A percentile compares a stretch with the other conserved stretches of the same genome.
These are phyloP conservation scores for Podila verticillata DNA, from an alignment of 192 early-diverging fungal species.

Conservation along the genomic window DNA sequence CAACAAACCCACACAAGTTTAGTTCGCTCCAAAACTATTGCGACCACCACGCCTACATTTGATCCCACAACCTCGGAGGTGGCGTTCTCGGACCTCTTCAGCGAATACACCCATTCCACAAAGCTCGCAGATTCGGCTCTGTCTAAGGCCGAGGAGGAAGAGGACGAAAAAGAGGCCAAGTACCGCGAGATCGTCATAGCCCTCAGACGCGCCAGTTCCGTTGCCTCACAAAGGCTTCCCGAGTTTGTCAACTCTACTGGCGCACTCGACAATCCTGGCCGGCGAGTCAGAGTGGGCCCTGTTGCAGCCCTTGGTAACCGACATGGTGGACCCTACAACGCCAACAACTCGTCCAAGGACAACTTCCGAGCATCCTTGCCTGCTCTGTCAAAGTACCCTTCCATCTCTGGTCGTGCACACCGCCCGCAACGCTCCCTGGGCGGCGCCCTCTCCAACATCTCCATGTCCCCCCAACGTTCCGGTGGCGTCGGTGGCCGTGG, in stretches of 20 bases:
- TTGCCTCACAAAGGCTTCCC: conserved; percentile 11
- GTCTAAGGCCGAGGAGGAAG: too few species aligned
- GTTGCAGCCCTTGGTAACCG: too few species aligned
- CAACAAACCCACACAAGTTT: not conserved
- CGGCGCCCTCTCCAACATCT: conserved; percentile 2
- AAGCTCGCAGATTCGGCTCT: too few species aligned
- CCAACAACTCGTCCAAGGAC: not conserved
- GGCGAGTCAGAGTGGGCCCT: too few species aligned
- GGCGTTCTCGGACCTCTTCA: too few species aligned
- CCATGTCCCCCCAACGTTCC: not conserved
- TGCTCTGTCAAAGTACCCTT: not conserved
- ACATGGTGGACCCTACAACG: not conserved
- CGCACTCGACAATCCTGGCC: too few species aligned
- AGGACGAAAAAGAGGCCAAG: too few species aligned
- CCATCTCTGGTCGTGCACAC: not conserved
- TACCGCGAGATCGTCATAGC: conserved; percentile 40
- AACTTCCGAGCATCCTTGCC: conserved; percentile 9
- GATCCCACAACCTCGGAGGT: too few species aligned
- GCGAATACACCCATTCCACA: too few species aligned
- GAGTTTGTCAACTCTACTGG: not conserved
- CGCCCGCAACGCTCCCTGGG: not conserved
- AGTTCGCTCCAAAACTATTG: not conserved
- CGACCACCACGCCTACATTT: too few species aligned
- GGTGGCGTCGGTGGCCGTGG: not conserved
- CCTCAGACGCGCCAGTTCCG: conserved; percentile 19